These are phyloP conservation scores for Sclerotinia trifoliorum DNA, from an alignment of 2,329 filamentous ascomycete genomes.

Conservation along the genomic window DNA sequence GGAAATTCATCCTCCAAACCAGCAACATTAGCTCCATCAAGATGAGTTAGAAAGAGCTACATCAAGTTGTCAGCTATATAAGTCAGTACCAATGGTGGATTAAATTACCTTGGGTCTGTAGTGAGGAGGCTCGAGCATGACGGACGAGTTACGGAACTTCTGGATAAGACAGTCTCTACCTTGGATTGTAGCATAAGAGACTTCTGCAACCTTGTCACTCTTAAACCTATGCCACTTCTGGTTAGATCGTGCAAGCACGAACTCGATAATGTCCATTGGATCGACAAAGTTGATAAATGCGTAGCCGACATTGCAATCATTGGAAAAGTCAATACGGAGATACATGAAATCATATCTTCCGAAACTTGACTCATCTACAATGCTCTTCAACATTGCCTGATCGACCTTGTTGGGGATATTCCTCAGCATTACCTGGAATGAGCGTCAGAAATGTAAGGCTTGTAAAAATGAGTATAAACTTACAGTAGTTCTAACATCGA, in stretches of 20 bases:
- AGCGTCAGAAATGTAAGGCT: constrained; percentile 21
- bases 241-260: constrained; percentile 68
- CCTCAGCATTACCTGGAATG: constrained; percentile 77
- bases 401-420: constrained; percentile 93
- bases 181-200: constrained; percentile 97
- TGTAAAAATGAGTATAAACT: constrained; percentile 37
- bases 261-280: constrained; percentile 74
- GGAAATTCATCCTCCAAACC: constrained; percentile 77
- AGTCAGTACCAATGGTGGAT: constrained; percentile 39
- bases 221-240: constrained; percentile 77
- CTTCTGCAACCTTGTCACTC: constrained; percentile 80
- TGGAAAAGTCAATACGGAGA: constrained; percentile 82
- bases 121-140: constrained; percentile 81
- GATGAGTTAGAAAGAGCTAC: constrained; percentile 55
- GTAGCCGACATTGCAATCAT: constrained; percentile 90
- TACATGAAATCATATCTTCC: constrained; percentile 96
- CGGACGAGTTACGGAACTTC: constrained; percentile 94
- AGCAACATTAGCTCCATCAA: constrained; percentile 56
- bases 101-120: constrained; percentile 75
- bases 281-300: constrained; percentile 95
- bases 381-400: constrained; percentile 70
- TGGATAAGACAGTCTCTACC: constrained; percentile 86
- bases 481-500: constrained; percentile 74
- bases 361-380: constrained; percentile 74
- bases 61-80: constrained; percentile 40